Percentiles rank a stretch among this genome's conserved stretches.
Conservation (phyloP, 2,329 filamentous ascomycete genomes). For the Colletotrichum orbiculare region DNA sequence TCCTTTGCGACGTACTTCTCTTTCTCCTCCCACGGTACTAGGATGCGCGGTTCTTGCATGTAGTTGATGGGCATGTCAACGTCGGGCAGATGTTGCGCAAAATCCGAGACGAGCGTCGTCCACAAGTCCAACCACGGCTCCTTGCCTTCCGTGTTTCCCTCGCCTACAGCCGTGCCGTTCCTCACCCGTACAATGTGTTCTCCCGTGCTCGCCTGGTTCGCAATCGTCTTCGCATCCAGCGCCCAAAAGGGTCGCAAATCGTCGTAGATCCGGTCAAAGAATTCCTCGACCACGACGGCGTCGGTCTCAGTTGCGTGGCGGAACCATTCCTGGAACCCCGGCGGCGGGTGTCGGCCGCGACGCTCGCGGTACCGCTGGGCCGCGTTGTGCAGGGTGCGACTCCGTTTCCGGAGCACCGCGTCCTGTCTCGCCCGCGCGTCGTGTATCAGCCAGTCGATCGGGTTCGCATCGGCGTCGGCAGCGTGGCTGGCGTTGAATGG, state of each 20-base stretch:
- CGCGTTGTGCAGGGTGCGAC: slow-evolving; percentile 60
- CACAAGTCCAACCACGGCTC: slow-evolving; percentile 61
- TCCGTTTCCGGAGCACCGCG: slow-evolving; percentile 55
- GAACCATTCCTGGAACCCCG: slow-evolving; percentile 72
- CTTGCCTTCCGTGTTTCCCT: slow-evolving; percentile 52
- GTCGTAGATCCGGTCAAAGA: slow-evolving; percentile 73
- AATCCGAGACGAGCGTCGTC: slow-evolving; percentile 61
- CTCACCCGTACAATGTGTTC: slow-evolving; percentile 61
- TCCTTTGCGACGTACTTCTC: slow-evolving; percentile 62
- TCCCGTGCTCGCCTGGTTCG: slow-evolving; percentile 54
- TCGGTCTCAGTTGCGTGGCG: slow-evolving; percentile 61
- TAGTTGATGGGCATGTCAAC: slow-evolving; percentile 75
- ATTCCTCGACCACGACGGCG: slow-evolving; percentile 70
- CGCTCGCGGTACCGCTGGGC: slow-evolving; percentile 66
- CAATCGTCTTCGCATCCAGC: slow-evolving; percentile 55
- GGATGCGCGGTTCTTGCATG: slow-evolving; percentile 71
- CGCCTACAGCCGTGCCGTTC: slow-evolving; percentile 52
- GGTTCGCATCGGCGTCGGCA: slow-evolving; percentile 51
- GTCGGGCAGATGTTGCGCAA: slow-evolving; percentile 67
- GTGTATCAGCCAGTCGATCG: slow-evolving; percentile 62
- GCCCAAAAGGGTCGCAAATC: slow-evolving; percentile 72
- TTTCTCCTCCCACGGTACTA: slow-evolving; percentile 69
- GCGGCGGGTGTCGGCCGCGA: slow-evolving; percentile 70
- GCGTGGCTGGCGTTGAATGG: slow-evolving; percentile 38
- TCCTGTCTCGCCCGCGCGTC: slow-evolving; percentile 58